Evolutionary conservation across 805 yeast genomes (phyloP).

Genomic region (Candida schatavii): DNA sequence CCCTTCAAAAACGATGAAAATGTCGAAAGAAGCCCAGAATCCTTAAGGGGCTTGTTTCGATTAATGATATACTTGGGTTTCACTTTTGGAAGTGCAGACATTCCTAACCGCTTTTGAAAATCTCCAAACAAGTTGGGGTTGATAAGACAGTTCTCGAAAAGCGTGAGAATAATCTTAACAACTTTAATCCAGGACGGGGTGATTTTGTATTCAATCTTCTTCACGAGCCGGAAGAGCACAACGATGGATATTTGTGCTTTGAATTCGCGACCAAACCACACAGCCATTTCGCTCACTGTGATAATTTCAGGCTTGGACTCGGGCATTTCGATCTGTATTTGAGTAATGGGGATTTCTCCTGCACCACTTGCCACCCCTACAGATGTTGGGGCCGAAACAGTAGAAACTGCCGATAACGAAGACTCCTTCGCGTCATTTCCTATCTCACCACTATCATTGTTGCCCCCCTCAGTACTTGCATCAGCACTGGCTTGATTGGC

Average conservation of each 20-base stretch:
- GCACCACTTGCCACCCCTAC: slow-evolving; percentile 13
- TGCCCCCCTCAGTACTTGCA: slow-evolving; percentile 4
- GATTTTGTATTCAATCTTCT: slow-evolving; percentile 51
- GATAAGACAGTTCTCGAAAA: slow-evolving; percentile 72
- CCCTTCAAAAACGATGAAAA: slow-evolving; percentile 91
- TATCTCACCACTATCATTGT: not conserved
- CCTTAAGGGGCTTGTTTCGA: slow-evolving; percentile 63
- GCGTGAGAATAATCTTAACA: slow-evolving; percentile 54
- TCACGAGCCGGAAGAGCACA: slow-evolving; percentile 75
- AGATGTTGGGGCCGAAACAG: not conserved
- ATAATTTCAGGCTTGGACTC: slow-evolving; percentile 38
- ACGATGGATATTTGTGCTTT: slow-evolving; percentile 89
- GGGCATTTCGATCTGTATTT: slow-evolving; percentile 49
- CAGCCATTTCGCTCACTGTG: slow-evolving; percentile 77
- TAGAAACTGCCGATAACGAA: not conserved
- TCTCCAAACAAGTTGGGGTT: slow-evolving; percentile 57
- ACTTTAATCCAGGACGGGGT: slow-evolving; percentile 61
- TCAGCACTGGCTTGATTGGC: not conserved
- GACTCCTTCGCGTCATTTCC: not conserved
- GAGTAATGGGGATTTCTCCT: slow-evolving; percentile 45
- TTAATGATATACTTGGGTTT: slow-evolving; percentile 65
- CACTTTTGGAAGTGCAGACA: slow-evolving; percentile 57
- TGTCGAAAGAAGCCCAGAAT: slow-evolving; percentile 79
- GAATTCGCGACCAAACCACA: slow-evolving; percentile 83
- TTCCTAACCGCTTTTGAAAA: slow-evolving; percentile 55